Evolutionary conservation across 768 basidiomycete species (phyloP).

Genomic region (Amanita phalloides): DNA sequence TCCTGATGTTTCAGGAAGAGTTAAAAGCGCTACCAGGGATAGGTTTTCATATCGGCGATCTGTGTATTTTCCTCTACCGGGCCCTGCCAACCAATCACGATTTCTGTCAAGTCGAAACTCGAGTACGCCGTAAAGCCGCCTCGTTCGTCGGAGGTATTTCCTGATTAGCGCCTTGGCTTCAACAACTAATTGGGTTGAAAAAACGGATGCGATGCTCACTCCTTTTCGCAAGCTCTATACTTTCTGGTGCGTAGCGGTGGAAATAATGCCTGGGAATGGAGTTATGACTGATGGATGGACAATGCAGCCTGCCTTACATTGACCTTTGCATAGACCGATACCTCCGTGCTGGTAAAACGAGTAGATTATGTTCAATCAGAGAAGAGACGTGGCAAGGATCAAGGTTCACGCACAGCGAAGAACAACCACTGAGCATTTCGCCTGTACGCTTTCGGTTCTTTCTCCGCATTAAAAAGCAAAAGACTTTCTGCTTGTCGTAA

Average conservation of each 20-base stretch:
- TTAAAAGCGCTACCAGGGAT: conserved; percentile 31
- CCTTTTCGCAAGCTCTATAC: conserved; percentile 12
- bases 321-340: conserved; percentile 82
- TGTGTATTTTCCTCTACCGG: conserved; percentile 55
- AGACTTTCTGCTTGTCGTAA: conserved; percentile 68
- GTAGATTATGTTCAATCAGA: not conserved
- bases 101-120: conserved; percentile 56
- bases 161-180: conserved; percentile 17
- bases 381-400: not conserved
- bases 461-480: conserved; percentile 51
- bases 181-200: not conserved
- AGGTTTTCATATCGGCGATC: conserved; percentile 62
- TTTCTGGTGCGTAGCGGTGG: conserved; percentile 46
- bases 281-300: not conserved
- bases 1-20: not conserved
- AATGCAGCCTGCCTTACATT: conserved; percentile 19
- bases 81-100: conserved; percentile 78
- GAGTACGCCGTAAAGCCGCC: conserved; percentile 74
- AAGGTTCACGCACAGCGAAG: conserved; percentile 45
- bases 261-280: conserved; percentile 53
- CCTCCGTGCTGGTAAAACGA: conserved; percentile 55
- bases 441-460: conserved; percentile 50
- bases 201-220: not conserved
- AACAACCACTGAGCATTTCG: conserved; percentile 79
- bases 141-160: conserved; percentile 74